Percentiles rank a stretch among this genome's conserved stretches.
Evolutionary conservation across 139 green algal species (phyloP).

Genomic region (Mychonastes homosphaera): DNA sequence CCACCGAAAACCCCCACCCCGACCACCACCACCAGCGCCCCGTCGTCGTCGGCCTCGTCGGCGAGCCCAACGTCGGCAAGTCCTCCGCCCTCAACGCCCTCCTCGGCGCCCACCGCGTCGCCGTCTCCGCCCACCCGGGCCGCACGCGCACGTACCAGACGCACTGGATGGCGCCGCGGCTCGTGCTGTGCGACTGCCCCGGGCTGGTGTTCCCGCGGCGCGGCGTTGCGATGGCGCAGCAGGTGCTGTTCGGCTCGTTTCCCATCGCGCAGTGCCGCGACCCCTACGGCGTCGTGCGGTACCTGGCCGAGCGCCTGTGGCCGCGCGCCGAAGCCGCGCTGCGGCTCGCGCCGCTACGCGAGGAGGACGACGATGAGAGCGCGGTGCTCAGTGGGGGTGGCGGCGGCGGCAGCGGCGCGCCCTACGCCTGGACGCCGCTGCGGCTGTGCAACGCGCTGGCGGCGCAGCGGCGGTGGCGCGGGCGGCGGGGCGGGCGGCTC

Average conservation of each 20-base stretch:
- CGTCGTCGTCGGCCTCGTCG: constrained; percentile 46
- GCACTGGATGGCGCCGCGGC: constrained; percentile 30
- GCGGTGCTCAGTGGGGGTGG: background rate
- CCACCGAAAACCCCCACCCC: constrained; percentile 2
- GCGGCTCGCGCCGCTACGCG: constrained; percentile 6
- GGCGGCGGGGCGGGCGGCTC: constrained; percentile 32
- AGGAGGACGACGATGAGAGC: background rate
- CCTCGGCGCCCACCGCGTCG: constrained; percentile 37
- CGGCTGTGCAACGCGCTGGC: constrained; percentile 37
- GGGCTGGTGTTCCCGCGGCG: constrained; percentile 56
- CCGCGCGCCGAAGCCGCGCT: constrained; percentile 33
- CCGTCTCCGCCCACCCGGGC: constrained; percentile 16
- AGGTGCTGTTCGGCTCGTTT: constrained; percentile 53
- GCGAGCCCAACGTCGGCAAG: constrained; percentile 54
- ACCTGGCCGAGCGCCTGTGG: constrained; percentile 38
- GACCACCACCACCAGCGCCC: constrained; percentile 9
- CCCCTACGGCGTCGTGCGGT: constrained; percentile 44
- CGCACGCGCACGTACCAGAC: constrained; percentile 64
- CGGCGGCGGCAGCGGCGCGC: constrained; percentile 1
- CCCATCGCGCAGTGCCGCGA: constrained; percentile 50
- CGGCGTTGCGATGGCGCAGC: constrained; percentile 31
- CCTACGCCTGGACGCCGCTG: constrained; percentile 17
- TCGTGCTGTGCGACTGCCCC: constrained; percentile 59
- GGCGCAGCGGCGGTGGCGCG: constrained; percentile 19
- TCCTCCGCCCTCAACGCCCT: constrained; percentile 47